phyloP scores from a whole-genome alignment of 805 yeast species.

The Candida sanyiensis region DNA sequence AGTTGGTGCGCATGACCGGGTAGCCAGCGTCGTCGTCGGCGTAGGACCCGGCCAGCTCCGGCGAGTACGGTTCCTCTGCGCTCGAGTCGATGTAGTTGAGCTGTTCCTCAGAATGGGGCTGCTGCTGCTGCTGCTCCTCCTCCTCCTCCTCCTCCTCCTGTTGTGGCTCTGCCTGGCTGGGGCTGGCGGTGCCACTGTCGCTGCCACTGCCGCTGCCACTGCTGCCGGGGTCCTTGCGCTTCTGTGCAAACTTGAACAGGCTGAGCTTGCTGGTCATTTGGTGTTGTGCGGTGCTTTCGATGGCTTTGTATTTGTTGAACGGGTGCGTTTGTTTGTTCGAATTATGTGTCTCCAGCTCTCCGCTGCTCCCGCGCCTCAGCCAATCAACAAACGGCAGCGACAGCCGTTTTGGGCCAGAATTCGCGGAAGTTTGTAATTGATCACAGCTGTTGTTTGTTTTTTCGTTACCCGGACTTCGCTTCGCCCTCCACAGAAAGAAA shows the following conservation, averaged over 20 bases:
- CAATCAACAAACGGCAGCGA: not conserved
- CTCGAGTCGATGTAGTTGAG: slow-evolving; percentile 11
- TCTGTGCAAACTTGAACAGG: slow-evolving; percentile 12
- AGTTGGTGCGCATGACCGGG: slow-evolving; percentile 6
- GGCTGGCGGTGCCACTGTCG: slow-evolving; percentile 1
- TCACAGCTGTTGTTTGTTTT: too few relatives aligned
- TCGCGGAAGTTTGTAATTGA: not conserved
- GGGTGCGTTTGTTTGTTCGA: not conserved
- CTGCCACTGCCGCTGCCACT: not conserved
- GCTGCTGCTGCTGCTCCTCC: too few relatives aligned
- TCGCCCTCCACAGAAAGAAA: too few relatives aligned
- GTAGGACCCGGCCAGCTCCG: slow-evolving; percentile 4
- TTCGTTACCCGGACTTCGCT: too few relatives aligned
- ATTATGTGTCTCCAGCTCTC: slow-evolving; percentile 1
- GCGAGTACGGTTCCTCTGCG: slow-evolving; percentile 10
- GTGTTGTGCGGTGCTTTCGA: not conserved
- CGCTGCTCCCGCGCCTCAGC: not conserved
- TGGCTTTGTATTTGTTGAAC: slow-evolving; percentile 1
- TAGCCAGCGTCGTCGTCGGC: not conserved
- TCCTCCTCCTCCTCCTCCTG: slow-evolving; percentile 2
- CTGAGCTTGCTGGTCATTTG: slow-evolving; percentile 10
- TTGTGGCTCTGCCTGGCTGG: slow-evolving; percentile 4
- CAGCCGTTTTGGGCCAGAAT: not conserved
- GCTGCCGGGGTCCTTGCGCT: slow-evolving; percentile 4
- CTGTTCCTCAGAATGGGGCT: too few relatives aligned